These are phyloP conservation scores for Candida sphagnicola DNA, from an alignment of 805 yeast species.

Conservation along the genomic window DNA sequence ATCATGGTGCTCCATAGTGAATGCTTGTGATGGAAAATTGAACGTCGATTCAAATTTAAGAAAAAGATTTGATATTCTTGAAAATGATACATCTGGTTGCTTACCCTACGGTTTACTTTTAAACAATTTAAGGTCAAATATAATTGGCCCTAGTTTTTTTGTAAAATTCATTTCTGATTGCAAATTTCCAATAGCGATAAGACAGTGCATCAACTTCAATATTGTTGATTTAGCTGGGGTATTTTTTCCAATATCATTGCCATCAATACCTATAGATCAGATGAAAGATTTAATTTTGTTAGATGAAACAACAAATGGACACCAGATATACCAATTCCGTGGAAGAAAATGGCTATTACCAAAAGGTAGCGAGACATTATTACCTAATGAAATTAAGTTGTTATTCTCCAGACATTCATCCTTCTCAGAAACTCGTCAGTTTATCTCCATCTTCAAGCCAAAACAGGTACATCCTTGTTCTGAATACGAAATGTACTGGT, in stretches of 20 bases:
- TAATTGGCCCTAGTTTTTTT: slow-evolving; percentile 3
- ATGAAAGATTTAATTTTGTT: slow-evolving; percentile 9
- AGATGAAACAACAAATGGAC: slow-evolving; percentile 16
- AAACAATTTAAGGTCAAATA: not conserved
- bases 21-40: slow-evolving; percentile 16
- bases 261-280: slow-evolving; percentile 7
- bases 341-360: slow-evolving; percentile 27
- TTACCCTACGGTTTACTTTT: slow-evolving; percentile 1
- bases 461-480: slow-evolving; percentile 42
- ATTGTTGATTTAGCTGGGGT: slow-evolving; percentile 28
- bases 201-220: slow-evolving; percentile 36
- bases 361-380: slow-evolving; percentile 18
- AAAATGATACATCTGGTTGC: not conserved
- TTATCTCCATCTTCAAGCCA: slow-evolving; percentile 34
- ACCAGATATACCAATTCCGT: slow-evolving; percentile 18
- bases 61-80: slow-evolving; percentile 3
- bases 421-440: slow-evolving; percentile 33
- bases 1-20: slow-evolving; percentile 39
- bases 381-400: slow-evolving; percentile 33
- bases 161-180: not conserved
- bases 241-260: slow-evolving; percentile 21
- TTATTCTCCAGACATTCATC: slow-evolving; percentile 48
- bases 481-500: slow-evolving; percentile 31
- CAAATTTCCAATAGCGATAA: slow-evolving; percentile 20
- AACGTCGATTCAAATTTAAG: slow-evolving; percentile 7